Conservation (phyloP, 2,329 filamentous ascomycete genomes). For the Fusarium sp. region DNA sequence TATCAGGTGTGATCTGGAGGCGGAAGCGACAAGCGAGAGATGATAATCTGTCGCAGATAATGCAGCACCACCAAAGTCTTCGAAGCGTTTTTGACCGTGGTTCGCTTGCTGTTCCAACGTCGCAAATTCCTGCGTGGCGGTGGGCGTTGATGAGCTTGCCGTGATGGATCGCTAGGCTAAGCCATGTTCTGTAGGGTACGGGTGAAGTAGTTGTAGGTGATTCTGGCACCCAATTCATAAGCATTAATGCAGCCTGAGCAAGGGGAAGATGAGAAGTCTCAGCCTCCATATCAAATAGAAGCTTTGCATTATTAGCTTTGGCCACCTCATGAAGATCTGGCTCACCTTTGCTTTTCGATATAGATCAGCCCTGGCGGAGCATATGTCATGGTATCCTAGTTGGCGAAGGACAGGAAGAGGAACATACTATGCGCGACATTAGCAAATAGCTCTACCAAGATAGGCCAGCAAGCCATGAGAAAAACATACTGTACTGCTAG, state of each 20-base stretch:
- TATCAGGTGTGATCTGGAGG: neutral
- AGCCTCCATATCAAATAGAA: neutral
- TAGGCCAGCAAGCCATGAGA: too few species aligned
- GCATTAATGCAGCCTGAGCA: neutral
- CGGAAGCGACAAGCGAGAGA: neutral
- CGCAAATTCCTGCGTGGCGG: neutral
- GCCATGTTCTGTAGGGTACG: neutral
- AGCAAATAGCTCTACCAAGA: rapidly evolving
- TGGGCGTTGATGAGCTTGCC: neutral
- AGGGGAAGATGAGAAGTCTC: neutral
- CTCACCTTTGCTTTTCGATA: neutral
- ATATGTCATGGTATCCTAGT: neutral
- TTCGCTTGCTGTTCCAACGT: neutral
- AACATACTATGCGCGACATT: neutral
- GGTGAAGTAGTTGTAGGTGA: neutral
- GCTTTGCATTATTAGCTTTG: neutral
- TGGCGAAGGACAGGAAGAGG: neutral
- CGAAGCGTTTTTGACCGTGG: neutral
- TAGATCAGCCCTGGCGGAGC: neutral
- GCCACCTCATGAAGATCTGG: rapidly evolving
- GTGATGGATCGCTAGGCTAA: neutral
- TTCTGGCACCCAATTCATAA: neutral
- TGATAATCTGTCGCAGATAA: neutral
- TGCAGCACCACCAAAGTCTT: neutral
- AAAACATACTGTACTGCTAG: neutral